Base-by-base conservation (phyloP, 768 basidiomycete species). In the Mycena galericulata region DNA sequence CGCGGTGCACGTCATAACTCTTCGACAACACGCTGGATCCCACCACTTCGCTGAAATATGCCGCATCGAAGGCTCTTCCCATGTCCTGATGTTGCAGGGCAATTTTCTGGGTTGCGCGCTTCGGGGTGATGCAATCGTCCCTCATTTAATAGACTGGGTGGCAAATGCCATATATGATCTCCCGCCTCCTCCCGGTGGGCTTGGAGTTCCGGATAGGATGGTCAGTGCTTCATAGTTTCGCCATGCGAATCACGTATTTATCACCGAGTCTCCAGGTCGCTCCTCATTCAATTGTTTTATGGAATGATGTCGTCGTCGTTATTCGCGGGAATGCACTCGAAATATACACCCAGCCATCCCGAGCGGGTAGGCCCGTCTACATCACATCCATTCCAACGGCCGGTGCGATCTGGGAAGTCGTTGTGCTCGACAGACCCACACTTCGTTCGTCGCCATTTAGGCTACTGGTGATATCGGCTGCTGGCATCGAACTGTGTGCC, bases 61-160 rank as follows among this genome's bases (percentile, higher is more conserved):
- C 10, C 57, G 43, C 15, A 43, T 66, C 36, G 38, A 50, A 14
- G 36, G 49, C 1, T 66, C 65, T 0, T 53, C 65, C 27, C 57
- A 60, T 34, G 49, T 66, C 9, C 14, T 66, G 36, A 59, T 59
- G 65, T 20, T 66, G 10, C 38, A 49, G 0, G 65, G 57, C 12
- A 30, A 50, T 24, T 45, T 29, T 27, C 22, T 66, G 9, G 57
- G 65, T 2, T 66, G 65, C 22, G 65, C 57, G 14, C 1, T 66
- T 14, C 57, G 38, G 10, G 14, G 47, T n/a, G 38, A 45, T n/a
- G n/a, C 38, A 11, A 60, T 59, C 26, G 47, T 43, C 12, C 56
- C 45, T 4, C 65, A 66, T 24, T n/a, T 66, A 20, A 45, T 59
- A 36, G 17, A 59, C 29, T 59, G 57, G 65, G 24, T 4, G 20